Percentiles rank a stretch among this genome's conserved stretches.
Evolutionary conservation across 2,329 filamentous ascomycete species (phyloP).

Genomic region (Cladosporium sp.): DNA sequence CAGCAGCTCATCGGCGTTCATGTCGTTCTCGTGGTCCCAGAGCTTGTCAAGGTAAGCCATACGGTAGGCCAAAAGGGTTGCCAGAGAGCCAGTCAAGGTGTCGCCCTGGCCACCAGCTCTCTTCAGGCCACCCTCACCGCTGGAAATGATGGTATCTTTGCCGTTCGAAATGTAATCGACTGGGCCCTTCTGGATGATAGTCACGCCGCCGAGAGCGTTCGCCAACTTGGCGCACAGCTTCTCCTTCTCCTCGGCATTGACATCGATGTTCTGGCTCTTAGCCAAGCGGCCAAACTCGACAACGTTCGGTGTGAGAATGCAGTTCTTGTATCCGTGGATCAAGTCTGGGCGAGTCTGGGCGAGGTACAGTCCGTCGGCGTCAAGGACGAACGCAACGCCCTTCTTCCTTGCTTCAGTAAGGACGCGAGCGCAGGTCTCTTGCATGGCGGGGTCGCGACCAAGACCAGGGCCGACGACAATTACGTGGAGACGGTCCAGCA

Average conservation of each 20-base stretch:
- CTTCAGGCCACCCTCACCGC: constrained; percentile 80
- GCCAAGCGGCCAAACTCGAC: constrained; percentile 87
- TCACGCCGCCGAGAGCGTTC: constrained; percentile 78
- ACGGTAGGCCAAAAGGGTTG: constrained; percentile 85
- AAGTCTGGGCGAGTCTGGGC: constrained; percentile 74
- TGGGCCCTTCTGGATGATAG: constrained; percentile 83
- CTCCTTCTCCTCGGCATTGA: constrained; percentile 49
- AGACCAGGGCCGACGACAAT: constrained; percentile 91
- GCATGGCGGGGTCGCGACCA: constrained; percentile 86
- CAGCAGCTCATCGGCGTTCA: constrained; percentile 62
- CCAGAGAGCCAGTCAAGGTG: constrained; percentile 85
- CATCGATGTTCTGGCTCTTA: constrained; percentile 69
- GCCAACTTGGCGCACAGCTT: constrained; percentile 70
- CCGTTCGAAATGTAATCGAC: constrained; percentile 85
- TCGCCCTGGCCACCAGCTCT: constrained; percentile 93
- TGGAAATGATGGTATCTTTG: constrained; percentile 69
- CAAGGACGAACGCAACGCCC: constrained; percentile 78
- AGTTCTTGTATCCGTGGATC: constrained; percentile 76
- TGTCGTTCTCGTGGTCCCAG: constrained; percentile 64
- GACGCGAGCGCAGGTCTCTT: constrained; percentile 77
- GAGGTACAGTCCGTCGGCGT: constrained; percentile 83
- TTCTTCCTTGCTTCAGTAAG: constrained; percentile 73
- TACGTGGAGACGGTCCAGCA: constrained; percentile 85
- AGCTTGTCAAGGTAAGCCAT: constrained; percentile 80
- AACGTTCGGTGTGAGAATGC: constrained; percentile 91